Evolutionary conservation across 345 rosid species (phyloP), one percentile per base, ranked within the genome.

Genomic region (Populus euphratica): DNA sequence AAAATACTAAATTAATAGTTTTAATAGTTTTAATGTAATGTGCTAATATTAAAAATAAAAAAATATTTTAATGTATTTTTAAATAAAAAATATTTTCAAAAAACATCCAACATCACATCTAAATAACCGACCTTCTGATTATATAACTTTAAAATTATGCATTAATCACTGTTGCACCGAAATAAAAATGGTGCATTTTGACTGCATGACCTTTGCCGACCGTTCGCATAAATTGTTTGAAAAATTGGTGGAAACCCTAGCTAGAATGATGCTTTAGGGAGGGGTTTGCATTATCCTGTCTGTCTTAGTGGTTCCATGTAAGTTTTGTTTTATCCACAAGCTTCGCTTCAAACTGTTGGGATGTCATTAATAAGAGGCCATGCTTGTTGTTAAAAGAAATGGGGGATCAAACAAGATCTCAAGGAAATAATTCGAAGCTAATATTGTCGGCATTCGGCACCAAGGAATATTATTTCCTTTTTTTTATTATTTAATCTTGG

Each of bases 171-270:
- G 20, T 52, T 18, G 59, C 59, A 52, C 59, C 59, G n/a, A 52
- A 52, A 52, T 52, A 6, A 20, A 18, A 52, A n/a, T 7, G 18
- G 6, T 49, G 20, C 54, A 16, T 14, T 49, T 16, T 49, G 54
- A 49, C 59, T 20, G 59, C 9, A n/a, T 16, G 49, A 73, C 75
- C 76, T 73, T 83, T 81, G 0, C 43, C 78, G 83, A 78, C 86
- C 77, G 1, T 13, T 80, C 69, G 5, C 4, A 47, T 23, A 5
- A 62, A 59, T 12, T 56, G 67, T 59, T 72, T 73, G 33, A 20
- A 76, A 73, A 27, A 50, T 69, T 35, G 12, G 29, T 31, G 72
- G 65, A 68, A 73, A 18, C 78, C 65, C 33, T 68, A 72, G 50
- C 39, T 23, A 67, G 43, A 73, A 59, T 59, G 29, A 59, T 70